A percentile compares a stretch with the other conserved stretches of the same genome.
phyloP scores from a whole-genome alignment of 768 basidiomycete genomes.

The Lactarius sanguifluus region DNA sequence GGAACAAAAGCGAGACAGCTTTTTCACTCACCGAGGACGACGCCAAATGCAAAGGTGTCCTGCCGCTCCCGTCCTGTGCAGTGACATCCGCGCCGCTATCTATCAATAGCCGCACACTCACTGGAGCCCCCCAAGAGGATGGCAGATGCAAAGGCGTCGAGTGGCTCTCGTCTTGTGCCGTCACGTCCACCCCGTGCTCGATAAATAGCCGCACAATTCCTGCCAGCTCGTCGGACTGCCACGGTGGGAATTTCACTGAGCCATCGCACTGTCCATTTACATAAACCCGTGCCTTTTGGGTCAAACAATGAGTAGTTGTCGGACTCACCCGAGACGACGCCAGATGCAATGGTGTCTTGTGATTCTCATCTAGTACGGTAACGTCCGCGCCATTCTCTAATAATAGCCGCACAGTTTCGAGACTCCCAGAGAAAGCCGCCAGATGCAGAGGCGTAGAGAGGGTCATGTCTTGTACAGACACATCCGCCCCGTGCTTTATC shows the following conservation, averaged over 20 bases:
- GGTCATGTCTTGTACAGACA: no score
- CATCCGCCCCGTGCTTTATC: no score
- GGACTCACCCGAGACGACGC: neutral
- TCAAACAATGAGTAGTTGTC: no score
- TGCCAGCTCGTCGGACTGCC: no score
- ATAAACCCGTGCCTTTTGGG: no score
- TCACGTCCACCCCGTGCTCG: neutral
- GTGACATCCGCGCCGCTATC: no score
- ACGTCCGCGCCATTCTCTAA: neutral
- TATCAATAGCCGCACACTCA: no score
- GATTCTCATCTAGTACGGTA: neutral
- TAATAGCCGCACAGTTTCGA: neutral
- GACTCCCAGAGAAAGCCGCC: no score
- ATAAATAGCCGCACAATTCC: neutral
- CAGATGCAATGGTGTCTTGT: neutral
- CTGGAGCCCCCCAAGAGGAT: accelerated
- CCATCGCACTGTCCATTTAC: no score
- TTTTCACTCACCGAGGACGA: neutral
- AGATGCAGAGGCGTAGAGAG: no score
- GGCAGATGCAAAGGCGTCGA: neutral
- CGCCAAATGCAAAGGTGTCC: neutral
- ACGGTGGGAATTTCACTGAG: no score
- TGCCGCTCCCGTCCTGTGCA: no score
- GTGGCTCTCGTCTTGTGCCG: neutral
- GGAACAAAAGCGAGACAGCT: neutral